A percentile compares a stretch with the other conserved stretches of the same genome.
phyloP scores from a whole-genome alignment of 2,329 filamentous ascomycete species.

The Apiospora sp. region DNA sequence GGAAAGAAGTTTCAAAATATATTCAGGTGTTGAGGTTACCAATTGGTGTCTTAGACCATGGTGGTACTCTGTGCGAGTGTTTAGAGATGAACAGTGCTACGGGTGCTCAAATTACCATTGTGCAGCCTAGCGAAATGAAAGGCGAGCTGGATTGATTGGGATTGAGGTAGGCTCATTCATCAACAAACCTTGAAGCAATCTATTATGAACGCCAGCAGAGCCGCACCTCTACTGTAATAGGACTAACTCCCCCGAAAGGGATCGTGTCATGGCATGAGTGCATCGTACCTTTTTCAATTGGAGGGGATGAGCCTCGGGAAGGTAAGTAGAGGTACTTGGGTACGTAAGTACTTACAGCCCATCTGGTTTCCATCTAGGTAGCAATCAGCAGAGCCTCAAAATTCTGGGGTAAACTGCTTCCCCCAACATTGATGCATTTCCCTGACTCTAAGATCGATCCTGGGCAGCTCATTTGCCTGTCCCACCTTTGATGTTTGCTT shows the following conservation, averaged over 20 bases:
- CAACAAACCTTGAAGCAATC: too few species aligned
- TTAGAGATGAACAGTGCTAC: too few species aligned
- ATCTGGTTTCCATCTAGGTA: background rate
- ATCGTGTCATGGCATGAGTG: too few species aligned
- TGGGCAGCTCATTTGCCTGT: too few species aligned
- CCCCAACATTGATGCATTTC: background rate
- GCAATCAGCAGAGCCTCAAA: constrained; percentile 13
- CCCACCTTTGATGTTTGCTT: too few species aligned
- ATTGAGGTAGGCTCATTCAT: too few species aligned
- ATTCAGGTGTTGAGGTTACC: too few species aligned
- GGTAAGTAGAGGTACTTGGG: background rate
- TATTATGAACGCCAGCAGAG: background rate
- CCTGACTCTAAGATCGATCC: too few species aligned
- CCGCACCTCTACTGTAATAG: background rate
- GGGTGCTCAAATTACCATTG: background rate
- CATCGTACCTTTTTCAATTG: too few species aligned
- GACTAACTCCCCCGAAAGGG: background rate
- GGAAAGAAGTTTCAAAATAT: too few species aligned
- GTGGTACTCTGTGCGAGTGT: background rate
- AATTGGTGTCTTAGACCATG: too few species aligned
- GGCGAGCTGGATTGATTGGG: background rate
- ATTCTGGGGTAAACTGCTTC: background rate
- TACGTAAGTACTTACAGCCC: background rate
- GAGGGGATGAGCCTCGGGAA: too few species aligned
- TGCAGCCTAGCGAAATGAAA: background rate